Conservation (phyloP, 805 yeast genomes). For the Ogataea nakhonphanomensis region DNA sequence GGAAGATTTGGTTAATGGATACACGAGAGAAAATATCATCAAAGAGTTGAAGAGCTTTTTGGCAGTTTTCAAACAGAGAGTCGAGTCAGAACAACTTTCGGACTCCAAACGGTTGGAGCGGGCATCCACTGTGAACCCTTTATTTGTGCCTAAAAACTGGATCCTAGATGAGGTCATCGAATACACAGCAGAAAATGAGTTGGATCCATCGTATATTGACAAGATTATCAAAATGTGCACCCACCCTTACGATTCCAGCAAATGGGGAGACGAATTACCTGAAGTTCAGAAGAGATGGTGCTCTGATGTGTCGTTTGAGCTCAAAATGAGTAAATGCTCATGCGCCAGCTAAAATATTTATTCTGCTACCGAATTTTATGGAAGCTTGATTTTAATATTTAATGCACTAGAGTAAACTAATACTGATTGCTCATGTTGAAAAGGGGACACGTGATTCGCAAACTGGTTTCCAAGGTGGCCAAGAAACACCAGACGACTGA, state of each 20-base stretch:
- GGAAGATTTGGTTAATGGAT: constrained; percentile 24
- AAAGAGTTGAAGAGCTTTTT: constrained; percentile 51
- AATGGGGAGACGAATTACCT: constrained; percentile 66
- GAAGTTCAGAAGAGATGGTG: constrained; percentile 63
- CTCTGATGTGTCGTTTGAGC: constrained; percentile 49
- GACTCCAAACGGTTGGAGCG: constrained; percentile 38
- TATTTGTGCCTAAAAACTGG: constrained; percentile 82
- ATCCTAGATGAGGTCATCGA: constrained; percentile 79
- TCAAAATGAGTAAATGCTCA: constrained; percentile 68
- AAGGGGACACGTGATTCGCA: too few relatives aligned
- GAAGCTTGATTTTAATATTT: too few relatives aligned
- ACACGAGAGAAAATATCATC: constrained; percentile 38
- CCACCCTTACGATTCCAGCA: constrained; percentile 63
- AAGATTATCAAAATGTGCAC: constrained; percentile 69
- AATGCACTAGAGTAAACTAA: too few relatives aligned
- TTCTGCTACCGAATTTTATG: neutral
- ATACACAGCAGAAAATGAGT: constrained; percentile 47
- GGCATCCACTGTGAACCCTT: constrained; percentile 61
- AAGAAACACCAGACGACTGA: too few relatives aligned
- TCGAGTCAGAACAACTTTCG: constrained; percentile 31
- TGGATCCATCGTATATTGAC: constrained; percentile 48
- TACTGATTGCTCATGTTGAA: too few relatives aligned
- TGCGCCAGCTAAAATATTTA: constrained; percentile 47
- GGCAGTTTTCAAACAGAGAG: constrained; percentile 40
- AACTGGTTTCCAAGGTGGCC: too few relatives aligned